Evolutionary conservation across 768 basidiomycete species (phyloP), one percentile per base, ranked within the genome.

Genomic region (Cystoderma amianthinum): DNA sequence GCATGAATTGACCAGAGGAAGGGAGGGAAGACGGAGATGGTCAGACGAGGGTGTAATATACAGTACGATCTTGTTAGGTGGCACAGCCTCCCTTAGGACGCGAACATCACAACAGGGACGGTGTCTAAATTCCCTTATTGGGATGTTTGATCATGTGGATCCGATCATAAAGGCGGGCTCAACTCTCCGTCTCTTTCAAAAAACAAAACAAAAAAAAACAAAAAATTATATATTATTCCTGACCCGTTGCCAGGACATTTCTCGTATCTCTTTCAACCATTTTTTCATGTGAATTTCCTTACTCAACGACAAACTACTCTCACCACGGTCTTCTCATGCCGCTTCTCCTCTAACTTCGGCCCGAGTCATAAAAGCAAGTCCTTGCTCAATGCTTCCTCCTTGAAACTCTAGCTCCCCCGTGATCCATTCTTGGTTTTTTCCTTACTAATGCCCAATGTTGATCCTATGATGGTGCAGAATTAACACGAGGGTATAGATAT

Each of bases 241-340:
- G n/a, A n/a, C n/a, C n/a, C n/a, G n/a, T n/a, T n/a, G n/a, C n/a
- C n/a, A n/a, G n/a, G n/a, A n/a, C n/a, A n/a, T n/a, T n/a, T 39
- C 10, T 7, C 16, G n/a, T 25, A 9, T 17, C 16, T 5, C 19
- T 39, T 11, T 22, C 23, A 4, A 32, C 20, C 45, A 42, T 32
- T 15, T 39, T 15, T 39, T 16, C 23, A 18, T 34, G 22, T 10
- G n/a, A 10, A 13, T 22, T 37, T n/a, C 37, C 16, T 3, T 24
- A 19, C 9, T 11, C 9, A 9, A 10, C 9, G 4, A 20, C 41
- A 39, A 38, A 13, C 30, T 23, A 42, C 44, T 57, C 55, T 35
- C 55, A 57, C 46, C 50, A 48, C 55, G 55, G 55, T 32, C 53
- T 48, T 48, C 10, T 25, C 32, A 50, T 33, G 46, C 55, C 55